Conservation (phyloP, 176 grass and related monocot species). For the Tuctoria greenei region DNA sequence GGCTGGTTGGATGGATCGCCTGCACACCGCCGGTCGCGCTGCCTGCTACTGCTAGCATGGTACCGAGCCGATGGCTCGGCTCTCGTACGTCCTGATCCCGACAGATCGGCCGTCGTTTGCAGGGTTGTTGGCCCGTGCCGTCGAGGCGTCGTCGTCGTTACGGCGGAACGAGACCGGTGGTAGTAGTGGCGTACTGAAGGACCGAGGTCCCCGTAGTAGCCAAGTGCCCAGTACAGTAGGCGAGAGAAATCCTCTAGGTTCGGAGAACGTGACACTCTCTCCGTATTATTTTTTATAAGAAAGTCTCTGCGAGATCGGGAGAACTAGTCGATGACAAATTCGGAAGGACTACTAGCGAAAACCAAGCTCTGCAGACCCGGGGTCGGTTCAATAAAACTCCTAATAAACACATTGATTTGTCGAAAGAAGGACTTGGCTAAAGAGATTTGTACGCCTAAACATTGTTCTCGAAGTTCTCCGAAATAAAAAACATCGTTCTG, state of each 20-base stretch:
- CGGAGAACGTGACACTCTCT: not conserved
- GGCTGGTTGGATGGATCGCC: not conserved
- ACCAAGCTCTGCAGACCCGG: too few relatives aligned
- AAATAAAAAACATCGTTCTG: too few relatives aligned
- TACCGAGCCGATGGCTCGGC: not conserved
- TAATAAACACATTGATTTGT: too few relatives aligned
- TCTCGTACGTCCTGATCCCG: not conserved
- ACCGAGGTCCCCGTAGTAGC: not conserved
- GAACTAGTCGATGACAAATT: too few relatives aligned
- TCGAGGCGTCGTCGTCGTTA: not conserved
- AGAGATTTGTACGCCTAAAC: too few relatives aligned
- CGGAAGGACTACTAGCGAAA: not conserved
- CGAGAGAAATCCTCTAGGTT: not conserved
- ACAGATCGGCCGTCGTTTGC: conserved; percentile 14
- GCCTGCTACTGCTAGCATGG: not conserved
- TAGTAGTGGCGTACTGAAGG: not conserved
- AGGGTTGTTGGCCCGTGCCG: not conserved
- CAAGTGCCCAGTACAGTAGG: not conserved
- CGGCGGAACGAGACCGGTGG: not conserved
- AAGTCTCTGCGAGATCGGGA: too few relatives aligned
- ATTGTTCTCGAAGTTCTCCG: too few relatives aligned
- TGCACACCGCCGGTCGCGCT: not conserved
- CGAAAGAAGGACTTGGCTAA: too few relatives aligned
- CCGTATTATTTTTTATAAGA: too few relatives aligned
- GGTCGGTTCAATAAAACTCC: too few relatives aligned